Conservation (phyloP, 208 protist genomes). For the Crithidia bombi region DNA sequence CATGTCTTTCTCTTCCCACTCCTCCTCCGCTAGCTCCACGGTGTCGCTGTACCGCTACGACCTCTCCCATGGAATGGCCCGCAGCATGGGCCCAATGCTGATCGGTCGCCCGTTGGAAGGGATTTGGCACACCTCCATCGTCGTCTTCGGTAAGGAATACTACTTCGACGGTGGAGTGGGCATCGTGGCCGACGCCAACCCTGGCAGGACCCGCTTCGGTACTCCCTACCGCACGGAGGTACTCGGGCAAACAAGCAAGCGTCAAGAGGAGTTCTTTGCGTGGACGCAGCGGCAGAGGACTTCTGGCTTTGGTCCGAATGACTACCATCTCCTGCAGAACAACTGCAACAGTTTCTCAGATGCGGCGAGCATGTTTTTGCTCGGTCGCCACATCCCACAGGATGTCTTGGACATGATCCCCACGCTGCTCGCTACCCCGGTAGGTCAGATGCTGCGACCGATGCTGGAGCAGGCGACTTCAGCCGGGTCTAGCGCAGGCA, state of each 20-base stretch:
- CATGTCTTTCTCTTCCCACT: too few relatives aligned
- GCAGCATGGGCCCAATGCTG: conserved; percentile 66
- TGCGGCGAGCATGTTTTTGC: conserved; percentile 73
- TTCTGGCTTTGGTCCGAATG: conserved; percentile 65
- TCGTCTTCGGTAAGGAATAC: conserved; percentile 92
- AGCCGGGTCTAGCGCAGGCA: conserved; percentile 1
- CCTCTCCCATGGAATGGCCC: conserved; percentile 90
- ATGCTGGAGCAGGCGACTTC: conserved; percentile 78
- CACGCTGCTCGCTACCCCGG: conserved; percentile 70
- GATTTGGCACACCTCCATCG: conserved; percentile 95
- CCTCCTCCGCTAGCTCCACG: conserved; percentile 14
- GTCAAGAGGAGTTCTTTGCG: conserved; percentile 58
- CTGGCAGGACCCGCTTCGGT: conserved; percentile 86
- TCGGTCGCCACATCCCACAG: conserved; percentile 56
- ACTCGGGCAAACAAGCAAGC: conserved; percentile 67
- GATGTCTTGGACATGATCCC: conserved; percentile 85
- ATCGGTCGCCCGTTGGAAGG: conserved; percentile 90
- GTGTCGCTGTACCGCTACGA: conserved; percentile 95
- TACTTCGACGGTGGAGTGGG: conserved; percentile 93
- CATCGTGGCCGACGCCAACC: conserved; percentile 48
- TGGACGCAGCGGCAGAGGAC: conserved; percentile 47
- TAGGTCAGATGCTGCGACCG: conserved; percentile 81
- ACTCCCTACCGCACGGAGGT: conserved; percentile 53
- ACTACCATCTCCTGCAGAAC: conserved; percentile 89
- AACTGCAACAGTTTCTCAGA: conserved; percentile 97